Evolutionary conservation across 2,329 filamentous ascomycete genomes (phyloP).

Genomic region (Esteya vermicola): DNA sequence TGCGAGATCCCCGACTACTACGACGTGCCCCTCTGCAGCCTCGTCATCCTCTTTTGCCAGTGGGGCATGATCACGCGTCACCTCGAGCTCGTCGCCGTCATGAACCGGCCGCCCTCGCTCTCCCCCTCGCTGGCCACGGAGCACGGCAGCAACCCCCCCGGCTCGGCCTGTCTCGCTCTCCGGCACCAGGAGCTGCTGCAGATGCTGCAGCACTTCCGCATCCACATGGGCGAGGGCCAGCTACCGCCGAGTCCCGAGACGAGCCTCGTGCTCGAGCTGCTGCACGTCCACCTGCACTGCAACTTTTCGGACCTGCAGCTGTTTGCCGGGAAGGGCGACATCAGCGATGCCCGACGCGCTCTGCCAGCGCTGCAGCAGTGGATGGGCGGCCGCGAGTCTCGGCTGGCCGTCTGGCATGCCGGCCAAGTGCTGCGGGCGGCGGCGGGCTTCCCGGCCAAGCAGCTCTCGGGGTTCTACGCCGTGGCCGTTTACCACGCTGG

Average conservation of each 20-base stretch:
- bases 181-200: conserved; percentile 50
- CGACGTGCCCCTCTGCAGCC: conserved; percentile 1
- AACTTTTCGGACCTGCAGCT: conserved; percentile 51
- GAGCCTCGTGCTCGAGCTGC: conserved; percentile 35
- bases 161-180: neutral
- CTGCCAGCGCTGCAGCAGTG: conserved; percentile 9
- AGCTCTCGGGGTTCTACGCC: conserved; percentile 51
- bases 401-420: conserved; percentile 10
- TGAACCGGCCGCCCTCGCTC: neutral
- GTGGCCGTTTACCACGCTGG: conserved; percentile 56
- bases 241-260: conserved; percentile 1
- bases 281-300: conserved; percentile 50
- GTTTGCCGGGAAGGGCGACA: conserved; percentile 53
- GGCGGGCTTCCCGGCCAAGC: conserved; percentile 22
- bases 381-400: conserved; percentile 4
- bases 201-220: conserved; percentile 31
- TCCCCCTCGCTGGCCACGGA: neutral
- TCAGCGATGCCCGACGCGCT: conserved; percentile 41
- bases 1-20: conserved; percentile 2
- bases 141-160: neutral
- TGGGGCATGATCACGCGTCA: conserved; percentile 8
- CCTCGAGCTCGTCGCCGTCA: conserved; percentile 1
- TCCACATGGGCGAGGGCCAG: neutral
- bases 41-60: conserved; percentile 2
- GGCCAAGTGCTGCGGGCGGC: conserved; percentile 10